phyloP scores from a whole-genome alignment of 345 rosid species.

The Eucalyptus cloeziana region DNA sequence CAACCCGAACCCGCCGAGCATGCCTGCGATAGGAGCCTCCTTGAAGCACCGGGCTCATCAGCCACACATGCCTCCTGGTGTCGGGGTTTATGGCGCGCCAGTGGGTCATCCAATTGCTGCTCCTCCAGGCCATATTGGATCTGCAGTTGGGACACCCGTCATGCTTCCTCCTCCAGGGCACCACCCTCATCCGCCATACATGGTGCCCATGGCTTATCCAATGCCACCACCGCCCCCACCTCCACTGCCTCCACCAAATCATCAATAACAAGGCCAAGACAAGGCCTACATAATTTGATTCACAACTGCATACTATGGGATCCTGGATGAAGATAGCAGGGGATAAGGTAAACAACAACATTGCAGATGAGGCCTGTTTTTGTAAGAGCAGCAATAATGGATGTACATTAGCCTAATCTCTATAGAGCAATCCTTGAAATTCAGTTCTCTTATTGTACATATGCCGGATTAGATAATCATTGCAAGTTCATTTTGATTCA shows the following conservation, averaged over 20 bases:
- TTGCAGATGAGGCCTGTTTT: neutral
- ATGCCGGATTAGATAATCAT: neutral
- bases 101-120: conserved; percentile 63
- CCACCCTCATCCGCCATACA: conserved; percentile 58
- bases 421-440: neutral
- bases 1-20: conserved; percentile 11
- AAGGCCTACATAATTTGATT: neutral
- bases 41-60: conserved; percentile 37
- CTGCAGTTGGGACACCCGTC: conserved; percentile 85
- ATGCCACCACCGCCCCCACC: conserved; percentile 22
- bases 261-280: conserved; percentile 18
- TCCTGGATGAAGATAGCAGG: neutral
- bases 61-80: conserved; percentile 36
- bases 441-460: neutral
- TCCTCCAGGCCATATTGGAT: conserved; percentile 56
- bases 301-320: neutral
- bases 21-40: conserved; percentile 13
- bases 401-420: neutral
- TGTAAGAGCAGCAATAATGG: neutral
- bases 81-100: conserved; percentile 68
- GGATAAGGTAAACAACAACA: neutral
- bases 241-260: conserved; percentile 34
- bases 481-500: neutral
- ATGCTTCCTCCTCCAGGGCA: conserved; percentile 82
- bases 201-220: conserved; percentile 58